Base-by-base conservation (phyloP, 371 early-diverging fungal genomes). In the Lichtheimia corymbifera region DNA sequence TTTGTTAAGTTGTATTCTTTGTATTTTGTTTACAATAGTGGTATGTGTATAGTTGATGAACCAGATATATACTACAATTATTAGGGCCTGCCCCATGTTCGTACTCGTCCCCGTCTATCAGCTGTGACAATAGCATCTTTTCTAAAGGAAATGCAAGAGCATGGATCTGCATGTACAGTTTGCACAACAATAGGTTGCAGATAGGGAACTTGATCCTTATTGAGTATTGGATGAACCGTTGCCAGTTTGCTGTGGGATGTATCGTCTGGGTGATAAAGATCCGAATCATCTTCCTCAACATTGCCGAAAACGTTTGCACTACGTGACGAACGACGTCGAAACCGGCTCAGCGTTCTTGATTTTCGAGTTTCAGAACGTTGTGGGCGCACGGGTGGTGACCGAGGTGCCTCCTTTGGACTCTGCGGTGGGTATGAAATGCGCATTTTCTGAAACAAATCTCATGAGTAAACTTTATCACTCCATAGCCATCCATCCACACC, bases 71-170 rank as follows among this genome's bases (percentile, higher is more conserved):
- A 17, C n/a, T 47, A 47, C 27, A 20, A 18, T 49, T 30, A 20
- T 55, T 59, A 58, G 55, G 73, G 77, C 65, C 79, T 63, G 65
- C 73, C 71, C 96, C 95, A 97, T 42, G 91, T 76, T 63, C 88
- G 91, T 59, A 95, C 75, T 52, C 81, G 73, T 14, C 97, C 97
- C 41, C 84, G 76, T 45, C 91, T 86, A 68, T 95, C 94, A 1
- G 93, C 86, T 0, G 95, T 95, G 25, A 94, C 82, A 17, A 97
- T 72, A 4, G 84, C 74, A 61, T 91, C 88, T 56, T 89, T 91
- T 18, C 84, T 80, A 66, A 93, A 92, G 14, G 84, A 74, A 17
- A 95, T 62, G 15, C 84, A 76, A 41, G 83, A 77, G 43, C 93
- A 65, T 0, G 95, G 93, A 52, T 91, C 88, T 6, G 76, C 72